Evolutionary conservation across 352 stramenopile genomes (phyloP), one percentile per base, ranked within the genome.

Genomic region (Thalassiosira exigua): DNA sequence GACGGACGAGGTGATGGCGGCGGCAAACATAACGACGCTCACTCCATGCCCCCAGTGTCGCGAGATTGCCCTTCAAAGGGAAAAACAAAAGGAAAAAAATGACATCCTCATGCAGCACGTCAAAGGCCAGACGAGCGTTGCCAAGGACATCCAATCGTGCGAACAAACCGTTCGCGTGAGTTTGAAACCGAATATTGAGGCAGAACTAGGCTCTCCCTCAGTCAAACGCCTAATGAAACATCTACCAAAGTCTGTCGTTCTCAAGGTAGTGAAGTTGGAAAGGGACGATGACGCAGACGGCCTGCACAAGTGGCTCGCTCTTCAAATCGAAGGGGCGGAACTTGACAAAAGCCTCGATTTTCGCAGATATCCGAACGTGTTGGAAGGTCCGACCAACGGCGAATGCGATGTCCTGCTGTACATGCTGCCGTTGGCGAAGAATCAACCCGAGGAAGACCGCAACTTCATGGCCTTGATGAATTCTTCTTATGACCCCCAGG

Each of bases 11-110:
- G n/a, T n/a, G n/a, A n/a, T n/a, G n/a, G n/a, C n/a, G n/a, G n/a
- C n/a, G n/a, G n/a, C n/a, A n/a, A n/a, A n/a, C n/a, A n/a, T n/a
- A n/a, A n/a, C n/a, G n/a, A n/a, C n/a, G n/a, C n/a, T n/a, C n/a
- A n/a, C n/a, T 53, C 75, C 54, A 48, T 80, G 54, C 61, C 54
- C 36, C 36, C 36, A 46, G 36, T 46, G 36, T 46, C 36, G 7
- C 7, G 36, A 46, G 36, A 46, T 46, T 17, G 17, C 7, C 7
- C 7, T 46, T 17, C 36, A 46, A 17, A 9, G 9, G 17, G 36
- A 46, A 17, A 46, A 46, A 17, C 17, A 46, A 9, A 17, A 46
- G 36, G 17, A 17, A 9, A 17, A 46, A 17, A 46, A 46, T 17
- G 7, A 46, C 7, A 46, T 17, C 17, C 36, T 46, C 17, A 17